These are phyloP conservation scores for Trichosporon sp. DNA, from an alignment of 1,284 basidiomycete genomes.

Conservation along the genomic window DNA sequence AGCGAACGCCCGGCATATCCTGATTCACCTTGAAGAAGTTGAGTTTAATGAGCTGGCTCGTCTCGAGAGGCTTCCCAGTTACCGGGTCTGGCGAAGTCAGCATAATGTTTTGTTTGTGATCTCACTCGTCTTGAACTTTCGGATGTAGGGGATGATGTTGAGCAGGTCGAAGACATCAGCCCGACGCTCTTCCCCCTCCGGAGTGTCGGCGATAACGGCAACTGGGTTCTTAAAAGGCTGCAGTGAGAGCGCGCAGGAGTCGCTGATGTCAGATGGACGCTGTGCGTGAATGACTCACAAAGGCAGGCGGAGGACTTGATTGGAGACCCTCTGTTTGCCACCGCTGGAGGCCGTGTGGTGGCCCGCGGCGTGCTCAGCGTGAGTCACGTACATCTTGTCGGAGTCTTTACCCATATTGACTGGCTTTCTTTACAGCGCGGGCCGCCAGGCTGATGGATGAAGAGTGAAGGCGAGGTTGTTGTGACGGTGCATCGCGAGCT, in stretches of 20 bases:
- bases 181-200: slow-evolving; percentile 41
- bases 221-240: slow-evolving; percentile 88
- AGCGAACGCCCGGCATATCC: slow-evolving; percentile 35
- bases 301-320: slow-evolving; percentile 43
- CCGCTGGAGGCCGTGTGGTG: slow-evolving; percentile 43
- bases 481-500: not conserved
- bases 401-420: slow-evolving; percentile 48
- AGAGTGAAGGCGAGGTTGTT: not conserved
- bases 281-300: slow-evolving; percentile 36
- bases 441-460: not conserved
- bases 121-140: slow-evolving; percentile 60
- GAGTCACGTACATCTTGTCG: slow-evolving; percentile 50
- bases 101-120: slow-evolving; percentile 18
- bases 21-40: slow-evolving; percentile 63
- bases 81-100: slow-evolving; percentile 63
- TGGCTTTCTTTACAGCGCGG: not conserved
- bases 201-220: slow-evolving; percentile 58
- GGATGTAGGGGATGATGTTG: slow-evolving; percentile 88
- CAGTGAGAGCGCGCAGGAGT: slow-evolving; percentile 87
- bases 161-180: slow-evolving; percentile 67
- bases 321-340: slow-evolving; percentile 30
- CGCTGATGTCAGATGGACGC: slow-evolving; percentile 44
- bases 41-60: slow-evolving; percentile 77
- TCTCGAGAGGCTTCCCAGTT: slow-evolving; percentile 72
- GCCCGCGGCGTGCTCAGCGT: slow-evolving; percentile 48